These are phyloP conservation scores for Kodamaea restingae DNA, from an alignment of 805 yeast species.

Conservation along the genomic window DNA sequence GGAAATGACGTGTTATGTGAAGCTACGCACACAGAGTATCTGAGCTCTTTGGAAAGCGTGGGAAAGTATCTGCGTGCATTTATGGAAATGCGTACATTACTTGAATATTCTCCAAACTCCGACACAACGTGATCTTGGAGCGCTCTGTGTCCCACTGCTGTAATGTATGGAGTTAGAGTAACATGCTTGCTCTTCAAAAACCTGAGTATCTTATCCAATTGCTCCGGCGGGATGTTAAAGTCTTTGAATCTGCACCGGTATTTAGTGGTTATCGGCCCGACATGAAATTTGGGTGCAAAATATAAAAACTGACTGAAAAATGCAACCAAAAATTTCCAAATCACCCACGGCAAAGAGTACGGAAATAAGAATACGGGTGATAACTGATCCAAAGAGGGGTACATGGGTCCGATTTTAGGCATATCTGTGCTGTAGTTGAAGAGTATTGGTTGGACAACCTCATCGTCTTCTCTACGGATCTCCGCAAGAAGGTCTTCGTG, in stretches of 20 bases:
- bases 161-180: slow-evolving; percentile 7
- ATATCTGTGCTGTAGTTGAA: slow-evolving; percentile 5
- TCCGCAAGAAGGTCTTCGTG: slow-evolving; percentile 6
- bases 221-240: slow-evolving; percentile 3
- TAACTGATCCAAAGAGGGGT: slow-evolving; percentile 5
- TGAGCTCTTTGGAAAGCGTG: slow-evolving; percentile 1
- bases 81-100: slow-evolving; percentile 8
- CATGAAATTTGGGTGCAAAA: slow-evolving; percentile 6
- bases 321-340: slow-evolving; percentile 3
- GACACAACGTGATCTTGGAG: slow-evolving; percentile 6
- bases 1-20: slow-evolving; percentile 4
- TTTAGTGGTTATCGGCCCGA: slow-evolving; percentile 2
- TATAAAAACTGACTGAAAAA: not conserved
- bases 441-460: not conserved
- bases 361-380: slow-evolving; percentile 5
- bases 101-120: slow-evolving; percentile 6
- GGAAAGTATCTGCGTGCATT: slow-evolving; percentile 9
- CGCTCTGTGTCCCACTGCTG: slow-evolving; percentile 7
- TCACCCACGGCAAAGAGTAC: slow-evolving; percentile 2
- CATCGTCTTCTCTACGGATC: not conserved
- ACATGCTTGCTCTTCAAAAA: slow-evolving; percentile 6
- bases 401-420: not conserved
- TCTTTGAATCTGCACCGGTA: slow-evolving; percentile 5
- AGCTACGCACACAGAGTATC: slow-evolving; percentile 8
- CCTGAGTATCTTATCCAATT: slow-evolving; percentile 1